Evolutionary conservation across 768 basidiomycete genomes (phyloP).

Genomic region (Fibroporia radiculosa): DNA sequence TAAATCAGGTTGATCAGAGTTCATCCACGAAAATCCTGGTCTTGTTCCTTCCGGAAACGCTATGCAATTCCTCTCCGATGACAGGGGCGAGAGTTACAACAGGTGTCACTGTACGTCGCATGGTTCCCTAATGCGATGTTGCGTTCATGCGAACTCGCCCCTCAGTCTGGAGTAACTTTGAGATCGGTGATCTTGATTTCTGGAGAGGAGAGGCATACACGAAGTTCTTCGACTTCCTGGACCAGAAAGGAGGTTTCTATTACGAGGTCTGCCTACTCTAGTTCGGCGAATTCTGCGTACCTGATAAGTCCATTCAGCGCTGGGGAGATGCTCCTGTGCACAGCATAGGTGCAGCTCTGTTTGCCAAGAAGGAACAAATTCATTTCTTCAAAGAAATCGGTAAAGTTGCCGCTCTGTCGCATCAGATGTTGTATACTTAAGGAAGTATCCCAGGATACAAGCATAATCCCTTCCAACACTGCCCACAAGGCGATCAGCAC

Average conservation of each 20-base stretch:
- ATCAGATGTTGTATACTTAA: neutral
- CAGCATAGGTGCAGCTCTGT: slow-evolving; percentile 81
- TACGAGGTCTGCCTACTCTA: slow-evolving; percentile 34
- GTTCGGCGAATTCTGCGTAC: neutral
- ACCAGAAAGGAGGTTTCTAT: slow-evolving; percentile 50
- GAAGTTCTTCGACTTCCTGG: slow-evolving; percentile 51
- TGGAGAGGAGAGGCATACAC: slow-evolving; percentile 50
- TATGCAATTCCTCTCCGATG: slow-evolving; percentile 49
- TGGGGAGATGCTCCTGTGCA: slow-evolving; percentile 91
- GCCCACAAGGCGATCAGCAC: slow-evolving; percentile 73
- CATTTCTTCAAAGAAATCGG: slow-evolving; percentile 94
- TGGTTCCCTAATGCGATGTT: neutral
- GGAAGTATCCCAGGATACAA: slow-evolving; percentile 48
- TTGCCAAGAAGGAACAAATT: slow-evolving; percentile 82
- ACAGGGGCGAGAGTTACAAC: slow-evolving; percentile 50
- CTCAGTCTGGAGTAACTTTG: slow-evolving; percentile 58
- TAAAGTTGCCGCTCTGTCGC: slow-evolving; percentile 20
- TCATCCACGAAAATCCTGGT: slow-evolving; percentile 40
- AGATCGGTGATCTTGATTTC: slow-evolving; percentile 52
- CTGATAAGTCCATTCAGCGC: slow-evolving; percentile 33
- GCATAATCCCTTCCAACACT: slow-evolving; percentile 93
- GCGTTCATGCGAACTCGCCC: neutral
- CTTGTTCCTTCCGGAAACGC: slow-evolving; percentile 42
- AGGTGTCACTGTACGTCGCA: slow-evolving; percentile 42
- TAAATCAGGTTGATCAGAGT: slow-evolving; percentile 27